phyloP scores from a whole-genome alignment of 306 rosid species.

The Ochetophila trinervis region DNA sequence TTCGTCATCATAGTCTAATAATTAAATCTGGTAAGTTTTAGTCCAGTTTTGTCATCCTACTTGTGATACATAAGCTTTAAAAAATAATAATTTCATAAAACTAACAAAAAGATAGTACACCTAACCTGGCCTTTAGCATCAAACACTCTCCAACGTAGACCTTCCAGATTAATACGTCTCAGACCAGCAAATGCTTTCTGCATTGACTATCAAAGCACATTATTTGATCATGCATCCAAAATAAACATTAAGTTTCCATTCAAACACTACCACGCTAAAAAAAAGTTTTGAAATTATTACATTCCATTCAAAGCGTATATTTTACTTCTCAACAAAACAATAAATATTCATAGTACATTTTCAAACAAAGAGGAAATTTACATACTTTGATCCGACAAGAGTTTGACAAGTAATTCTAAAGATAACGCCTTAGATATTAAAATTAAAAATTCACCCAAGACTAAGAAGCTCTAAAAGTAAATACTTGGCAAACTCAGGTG shows the following conservation, averaged over 20 bases:
- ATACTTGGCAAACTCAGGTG: no score
- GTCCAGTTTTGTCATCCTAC: neutral
- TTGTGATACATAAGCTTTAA: neutral
- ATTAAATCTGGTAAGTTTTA: slow-evolving; percentile 1
- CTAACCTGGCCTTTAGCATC: slow-evolving; percentile 92
- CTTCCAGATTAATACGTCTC: slow-evolving; percentile 78
- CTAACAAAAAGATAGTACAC: neutral
- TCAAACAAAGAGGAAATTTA: no score
- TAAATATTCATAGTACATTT: neutral
- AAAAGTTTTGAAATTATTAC: neutral
- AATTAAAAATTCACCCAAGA: no score
- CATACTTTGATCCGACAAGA: no score
- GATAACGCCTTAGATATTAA: no score
- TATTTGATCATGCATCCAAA: neutral
- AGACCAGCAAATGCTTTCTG: slow-evolving; percentile 93
- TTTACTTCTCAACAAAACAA: neutral
- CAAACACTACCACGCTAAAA: neutral
- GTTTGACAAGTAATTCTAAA: no score
- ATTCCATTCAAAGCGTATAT: neutral
- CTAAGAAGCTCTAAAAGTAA: no score
- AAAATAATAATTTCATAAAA: neutral
- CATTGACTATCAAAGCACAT: neutral
- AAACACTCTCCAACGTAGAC: slow-evolving; percentile 86
- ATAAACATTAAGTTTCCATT: neutral
- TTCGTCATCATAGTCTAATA: neutral